Base-by-base conservation (phyloP, 768 basidiomycete species). In the Kwoniella sp. region DNA sequence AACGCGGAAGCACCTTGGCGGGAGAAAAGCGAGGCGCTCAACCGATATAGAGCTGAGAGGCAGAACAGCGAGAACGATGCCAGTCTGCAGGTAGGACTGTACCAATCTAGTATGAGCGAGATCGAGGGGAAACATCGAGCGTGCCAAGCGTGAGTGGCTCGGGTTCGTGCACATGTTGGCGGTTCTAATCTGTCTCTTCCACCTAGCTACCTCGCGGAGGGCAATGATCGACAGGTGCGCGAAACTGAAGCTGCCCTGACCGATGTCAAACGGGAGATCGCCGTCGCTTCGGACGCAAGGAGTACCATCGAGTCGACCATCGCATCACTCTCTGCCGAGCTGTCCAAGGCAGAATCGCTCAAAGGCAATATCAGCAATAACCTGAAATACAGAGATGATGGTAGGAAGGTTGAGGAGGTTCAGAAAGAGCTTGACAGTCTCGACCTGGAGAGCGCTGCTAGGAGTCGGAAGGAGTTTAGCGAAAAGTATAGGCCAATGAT, bases 361-460 rank as follows among this genome's bases (percentile, higher is more conserved):
- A 60, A 57, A 36, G 57, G 57, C 20, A 74, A 73, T 37, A 69
- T 76, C 47, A 62, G 86, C 56, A 87, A 90, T 70, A 99, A 96
- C 71, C 76, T 89, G 38, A 82, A 87, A 3, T 82, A 88, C 47
- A 79, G 89, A 51, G 80, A 81, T 64, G 77, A 89, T 20, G 78
- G 79, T 49, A 77, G 78, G 39, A 82, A 88, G 47, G 86, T 95
- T 25, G 77, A 76, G 25, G 77, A 78, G 1, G 83, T 84, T 6
- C 82, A 88, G 66, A 78, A 76, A 10, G 80, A 90, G 72, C 86
- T 95, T 48, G 83, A 84, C 39, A 76, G 78, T 5, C 79, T 82
- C 53, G 88, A 96, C 73, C 81, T 96, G 76, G 89, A 92, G 60
- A 84, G 83, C 56, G 88, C 89, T 17, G 86, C 85, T 17, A 87